These are phyloP conservation scores for Talaromyces sp. DNA, from an alignment of 2,329 filamentous ascomycete genomes.

Conservation along the genomic window DNA sequence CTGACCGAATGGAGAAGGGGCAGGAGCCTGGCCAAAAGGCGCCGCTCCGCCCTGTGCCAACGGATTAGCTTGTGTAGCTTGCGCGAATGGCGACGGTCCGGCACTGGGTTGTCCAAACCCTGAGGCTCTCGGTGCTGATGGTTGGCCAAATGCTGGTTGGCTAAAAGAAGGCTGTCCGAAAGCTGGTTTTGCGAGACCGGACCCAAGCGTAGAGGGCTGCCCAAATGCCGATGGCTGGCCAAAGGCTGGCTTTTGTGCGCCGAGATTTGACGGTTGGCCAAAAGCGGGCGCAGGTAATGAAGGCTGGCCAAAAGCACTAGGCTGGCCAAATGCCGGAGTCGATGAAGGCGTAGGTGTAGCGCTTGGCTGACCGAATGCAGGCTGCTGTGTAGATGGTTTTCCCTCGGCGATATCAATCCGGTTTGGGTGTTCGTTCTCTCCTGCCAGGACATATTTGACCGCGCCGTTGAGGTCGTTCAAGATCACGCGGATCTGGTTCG, in stretches of 20 bases:
- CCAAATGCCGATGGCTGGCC: constrained; percentile 25
- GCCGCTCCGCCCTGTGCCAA: background rate
- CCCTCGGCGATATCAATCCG: constrained; percentile 53
- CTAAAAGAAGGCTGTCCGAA: constrained; percentile 45
- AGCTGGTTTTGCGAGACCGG: constrained; percentile 15
- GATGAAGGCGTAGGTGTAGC: constrained; percentile 5
- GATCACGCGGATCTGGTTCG: constrained; percentile 68
- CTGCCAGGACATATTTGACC: constrained; percentile 62
- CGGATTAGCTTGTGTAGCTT: constrained; percentile 15
- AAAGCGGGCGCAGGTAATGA: constrained; percentile 23
- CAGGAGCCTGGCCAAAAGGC: constrained; percentile 6
- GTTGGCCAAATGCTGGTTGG: constrained; percentile 25
- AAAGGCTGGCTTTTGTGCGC: constrained; percentile 19
- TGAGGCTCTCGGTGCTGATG: constrained; percentile 19
- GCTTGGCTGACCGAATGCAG: constrained; percentile 26
- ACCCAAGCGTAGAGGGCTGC: constrained; percentile 20
- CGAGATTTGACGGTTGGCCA: constrained; percentile 25
- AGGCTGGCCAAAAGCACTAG: constrained; percentile 21
- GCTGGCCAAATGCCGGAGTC: constrained; percentile 21
- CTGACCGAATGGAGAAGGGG: constrained; percentile 41
- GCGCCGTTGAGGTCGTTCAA: constrained; percentile 68
- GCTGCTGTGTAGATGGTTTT: constrained; percentile 17
- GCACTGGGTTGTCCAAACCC: constrained; percentile 34
- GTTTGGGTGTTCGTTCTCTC: constrained; percentile 69
- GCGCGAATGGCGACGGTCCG: constrained; percentile 41